phyloP scores from a whole-genome alignment of 768 basidiomycete genomes.

The Lactifluus rugatus region DNA sequence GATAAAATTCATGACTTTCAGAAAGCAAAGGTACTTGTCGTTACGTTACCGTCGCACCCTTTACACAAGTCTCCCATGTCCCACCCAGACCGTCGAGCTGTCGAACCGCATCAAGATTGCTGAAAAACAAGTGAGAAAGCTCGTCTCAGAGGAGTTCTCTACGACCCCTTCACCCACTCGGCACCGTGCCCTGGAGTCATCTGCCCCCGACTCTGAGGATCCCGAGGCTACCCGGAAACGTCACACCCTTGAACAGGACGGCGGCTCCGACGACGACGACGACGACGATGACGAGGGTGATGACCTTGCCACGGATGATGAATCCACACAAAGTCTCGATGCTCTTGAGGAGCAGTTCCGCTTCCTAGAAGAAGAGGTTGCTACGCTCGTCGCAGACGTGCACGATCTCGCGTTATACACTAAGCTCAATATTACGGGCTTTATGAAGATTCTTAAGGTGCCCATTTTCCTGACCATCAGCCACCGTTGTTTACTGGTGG shows the following conservation, averaged over 20 bases:
- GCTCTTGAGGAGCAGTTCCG: constrained; percentile 82
- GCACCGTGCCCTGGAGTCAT: constrained; percentile 4
- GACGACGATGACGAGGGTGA: constrained; percentile 40
- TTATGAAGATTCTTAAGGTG: constrained; percentile 96
- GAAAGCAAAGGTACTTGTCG: constrained; percentile 57
- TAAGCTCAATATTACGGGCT: constrained; percentile 96
- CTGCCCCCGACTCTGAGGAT: constrained; percentile 21
- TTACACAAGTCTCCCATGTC: neutral
- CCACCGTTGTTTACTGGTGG: neutral
- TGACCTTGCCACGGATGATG: constrained; percentile 29
- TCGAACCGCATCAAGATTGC: constrained; percentile 72
- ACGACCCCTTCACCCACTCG: constrained; percentile 7
- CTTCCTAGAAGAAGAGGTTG: constrained; percentile 86
- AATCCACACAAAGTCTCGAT: constrained; percentile 49
- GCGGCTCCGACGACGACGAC: constrained; percentile 65
- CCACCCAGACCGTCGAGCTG: constrained; percentile 63
- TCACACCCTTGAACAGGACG: constrained; percentile 44
- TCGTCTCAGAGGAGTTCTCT: constrained; percentile 51
- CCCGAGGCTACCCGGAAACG: constrained; percentile 24
- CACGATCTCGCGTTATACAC: constrained; percentile 89
- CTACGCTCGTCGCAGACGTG: constrained; percentile 85
- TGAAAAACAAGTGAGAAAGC: constrained; percentile 67
- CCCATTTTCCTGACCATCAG: constrained; percentile 11
- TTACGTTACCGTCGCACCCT: neutral
- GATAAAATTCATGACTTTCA: constrained; percentile 95